Percentiles rank a stretch among this genome's conserved stretches.
phyloP scores from a whole-genome alignment of 495 filamentous ascomycete species.

The Aspergillus panamensis region DNA sequence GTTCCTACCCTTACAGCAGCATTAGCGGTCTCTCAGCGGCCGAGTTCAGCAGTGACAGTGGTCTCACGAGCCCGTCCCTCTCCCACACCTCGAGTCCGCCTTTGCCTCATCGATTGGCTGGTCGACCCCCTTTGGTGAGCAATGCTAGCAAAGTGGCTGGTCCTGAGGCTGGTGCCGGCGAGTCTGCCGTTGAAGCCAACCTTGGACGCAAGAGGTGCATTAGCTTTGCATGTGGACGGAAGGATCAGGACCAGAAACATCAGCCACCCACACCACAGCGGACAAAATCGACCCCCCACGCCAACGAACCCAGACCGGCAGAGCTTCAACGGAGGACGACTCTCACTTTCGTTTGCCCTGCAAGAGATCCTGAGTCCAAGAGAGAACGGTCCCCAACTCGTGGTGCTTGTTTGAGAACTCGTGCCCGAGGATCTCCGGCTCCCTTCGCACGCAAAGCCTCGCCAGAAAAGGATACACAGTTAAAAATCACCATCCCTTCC shows the following conservation, averaged over 20 bases:
- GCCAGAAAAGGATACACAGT: slow-evolving; percentile 20
- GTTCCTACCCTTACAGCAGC: slow-evolving; percentile 72
- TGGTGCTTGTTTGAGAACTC: slow-evolving; percentile 31
- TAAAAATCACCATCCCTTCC: background rate
- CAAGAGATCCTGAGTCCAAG: slow-evolving; percentile 33
- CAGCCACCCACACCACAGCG: slow-evolving; percentile 24
- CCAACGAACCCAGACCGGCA: slow-evolving; percentile 19
- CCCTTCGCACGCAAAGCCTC: slow-evolving; percentile 49
- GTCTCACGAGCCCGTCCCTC: slow-evolving; percentile 83
- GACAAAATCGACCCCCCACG: slow-evolving; percentile 8
- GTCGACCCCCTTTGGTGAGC: slow-evolving; percentile 21
- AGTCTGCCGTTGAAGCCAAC: slow-evolving; percentile 51
- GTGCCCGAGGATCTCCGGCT: slow-evolving; percentile 45
- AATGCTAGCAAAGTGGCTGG: slow-evolving; percentile 28
- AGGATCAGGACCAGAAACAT: slow-evolving; percentile 28
- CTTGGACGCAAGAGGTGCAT: slow-evolving; percentile 82
- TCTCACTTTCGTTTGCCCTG: slow-evolving; percentile 61
- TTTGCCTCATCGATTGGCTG: slow-evolving; percentile 44
- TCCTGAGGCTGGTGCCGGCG: slow-evolving; percentile 33
- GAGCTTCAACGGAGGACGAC: slow-evolving; percentile 51
- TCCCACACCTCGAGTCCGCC: slow-evolving; percentile 88
- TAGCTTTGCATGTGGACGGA: slow-evolving; percentile 76
- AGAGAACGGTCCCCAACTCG: slow-evolving; percentile 33
- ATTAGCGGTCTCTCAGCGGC: slow-evolving; percentile 74
- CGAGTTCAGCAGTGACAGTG: slow-evolving; percentile 88